Percentiles rank a stretch among this genome's conserved stretches.
phyloP scores from a whole-genome alignment of 179 eudicot species.

The Drosera spatulata region DNA sequence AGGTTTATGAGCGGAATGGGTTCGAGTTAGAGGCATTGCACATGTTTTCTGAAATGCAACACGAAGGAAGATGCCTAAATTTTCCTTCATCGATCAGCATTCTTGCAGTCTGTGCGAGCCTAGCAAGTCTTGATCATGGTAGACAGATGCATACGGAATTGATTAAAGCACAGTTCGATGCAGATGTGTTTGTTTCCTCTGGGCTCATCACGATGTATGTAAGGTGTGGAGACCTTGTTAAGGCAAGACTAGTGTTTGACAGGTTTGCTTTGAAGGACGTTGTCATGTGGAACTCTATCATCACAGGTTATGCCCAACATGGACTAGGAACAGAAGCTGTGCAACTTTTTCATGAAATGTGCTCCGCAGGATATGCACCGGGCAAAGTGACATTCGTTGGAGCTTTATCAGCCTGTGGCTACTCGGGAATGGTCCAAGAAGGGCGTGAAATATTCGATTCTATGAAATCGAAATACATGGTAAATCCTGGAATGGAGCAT shows the following conservation, averaged over 20 bases:
- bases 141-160: conserved; percentile 24
- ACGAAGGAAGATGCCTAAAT: conserved; percentile 22
- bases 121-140: conserved; percentile 25
- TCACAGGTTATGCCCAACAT: conserved; percentile 33
- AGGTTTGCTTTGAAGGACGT: conserved; percentile 16
- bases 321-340: conserved; percentile 27
- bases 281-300: conserved; percentile 34
- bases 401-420: conserved; percentile 32
- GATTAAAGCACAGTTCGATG: conserved; percentile 15
- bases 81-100: conserved; percentile 17
- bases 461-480: conserved; percentile 32
- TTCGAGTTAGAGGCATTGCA: conserved; percentile 44
- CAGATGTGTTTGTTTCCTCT: conserved; percentile 10
- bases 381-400: conserved; percentile 31
- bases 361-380: conserved; percentile 18
- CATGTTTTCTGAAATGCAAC: conserved; percentile 40
- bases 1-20: conserved; percentile 46
- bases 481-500: conserved; percentile 19
- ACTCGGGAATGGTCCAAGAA: conserved; percentile 33
- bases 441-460: conserved; percentile 43
- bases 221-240: conserved; percentile 31
- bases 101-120: conserved; percentile 21
- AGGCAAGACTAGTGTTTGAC: conserved; percentile 22
- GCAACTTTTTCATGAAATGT: conserved; percentile 26
- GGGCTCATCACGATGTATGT: conserved; percentile 37